Percentiles rank a stretch among this genome's conserved stretches.
Evolutionary conservation across 2,329 filamentous ascomycete genomes (phyloP).

Genomic region (Sarocladium brachiariae): DNA sequence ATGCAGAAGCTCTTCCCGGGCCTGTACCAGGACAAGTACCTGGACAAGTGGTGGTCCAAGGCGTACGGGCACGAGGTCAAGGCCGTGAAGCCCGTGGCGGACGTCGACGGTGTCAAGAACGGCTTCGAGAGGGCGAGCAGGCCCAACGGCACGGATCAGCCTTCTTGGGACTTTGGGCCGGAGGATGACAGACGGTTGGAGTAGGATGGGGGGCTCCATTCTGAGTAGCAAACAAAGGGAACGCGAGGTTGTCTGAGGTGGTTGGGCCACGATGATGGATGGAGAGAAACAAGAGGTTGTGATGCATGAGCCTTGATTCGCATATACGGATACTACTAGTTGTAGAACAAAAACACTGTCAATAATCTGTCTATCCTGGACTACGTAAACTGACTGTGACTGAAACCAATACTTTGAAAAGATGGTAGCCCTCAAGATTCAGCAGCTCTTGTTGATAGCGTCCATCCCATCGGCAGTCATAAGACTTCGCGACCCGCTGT

Average conservation of each 20-base stretch:
- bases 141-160: slow-evolving; percentile 50
- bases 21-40: slow-evolving; percentile 43
- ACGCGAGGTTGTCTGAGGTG: not conserved
- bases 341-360: not conserved
- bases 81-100: slow-evolving; percentile 37
- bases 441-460: too few relatives aligned
- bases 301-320: too few relatives aligned
- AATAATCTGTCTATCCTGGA: too few relatives aligned
- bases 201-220: too few relatives aligned
- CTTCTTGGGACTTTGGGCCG: slow-evolving; percentile 48
- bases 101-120: slow-evolving; percentile 35
- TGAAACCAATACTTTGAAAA: too few relatives aligned
- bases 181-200: slow-evolving; percentile 22
- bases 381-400: too few relatives aligned
- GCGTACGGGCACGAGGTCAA: slow-evolving; percentile 33
- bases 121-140: slow-evolving; percentile 36
- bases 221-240: too few relatives aligned
- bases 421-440: too few relatives aligned
- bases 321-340: not conserved
- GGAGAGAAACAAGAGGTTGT: too few relatives aligned
- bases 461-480: not conserved
- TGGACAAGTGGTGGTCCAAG: slow-evolving; percentile 41
- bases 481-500: not conserved
- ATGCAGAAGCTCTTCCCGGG: slow-evolving; percentile 47
- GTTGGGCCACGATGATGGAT: not conserved